Conservation (phyloP, 257 asterid species). For the Paraleonurus japonicus region DNA sequence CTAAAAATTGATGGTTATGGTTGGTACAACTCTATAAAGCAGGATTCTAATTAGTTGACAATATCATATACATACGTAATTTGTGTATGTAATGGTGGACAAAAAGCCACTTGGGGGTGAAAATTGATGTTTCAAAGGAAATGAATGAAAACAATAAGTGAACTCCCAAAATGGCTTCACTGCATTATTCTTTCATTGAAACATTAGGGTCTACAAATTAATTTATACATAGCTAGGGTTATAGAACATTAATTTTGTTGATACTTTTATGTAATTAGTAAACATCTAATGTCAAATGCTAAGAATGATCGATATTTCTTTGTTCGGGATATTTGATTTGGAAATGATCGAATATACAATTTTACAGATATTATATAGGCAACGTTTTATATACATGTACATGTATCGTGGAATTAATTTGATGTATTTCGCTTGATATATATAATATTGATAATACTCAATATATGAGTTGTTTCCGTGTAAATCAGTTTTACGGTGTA, state of each 20-base stretch:
- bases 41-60: conserved; percentile 4
- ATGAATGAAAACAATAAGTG: not conserved
- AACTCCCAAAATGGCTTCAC: not conserved
- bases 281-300: no score
- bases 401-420: no score
- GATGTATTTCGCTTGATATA: no score
- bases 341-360: no score
- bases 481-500: no score
- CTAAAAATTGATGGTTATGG: not conserved
- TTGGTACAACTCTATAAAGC: not conserved
- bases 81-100: conserved; percentile 13
- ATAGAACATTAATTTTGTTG: not conserved
- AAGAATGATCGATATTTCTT: not conserved
- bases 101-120: conserved; percentile 28
- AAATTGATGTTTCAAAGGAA: conserved; percentile 8
- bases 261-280: no score
- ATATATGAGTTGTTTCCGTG: no score
- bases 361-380: no score
- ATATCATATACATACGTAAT: not conserved
- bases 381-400: no score
- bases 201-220: not conserved
- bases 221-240: not conserved
- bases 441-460: no score
- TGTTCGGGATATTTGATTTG: not conserved
- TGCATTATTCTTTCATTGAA: not conserved